These are phyloP conservation scores for Pestalotiopsis sp. DNA, from an alignment of 2,329 filamentous ascomycete species.

Conservation along the genomic window DNA sequence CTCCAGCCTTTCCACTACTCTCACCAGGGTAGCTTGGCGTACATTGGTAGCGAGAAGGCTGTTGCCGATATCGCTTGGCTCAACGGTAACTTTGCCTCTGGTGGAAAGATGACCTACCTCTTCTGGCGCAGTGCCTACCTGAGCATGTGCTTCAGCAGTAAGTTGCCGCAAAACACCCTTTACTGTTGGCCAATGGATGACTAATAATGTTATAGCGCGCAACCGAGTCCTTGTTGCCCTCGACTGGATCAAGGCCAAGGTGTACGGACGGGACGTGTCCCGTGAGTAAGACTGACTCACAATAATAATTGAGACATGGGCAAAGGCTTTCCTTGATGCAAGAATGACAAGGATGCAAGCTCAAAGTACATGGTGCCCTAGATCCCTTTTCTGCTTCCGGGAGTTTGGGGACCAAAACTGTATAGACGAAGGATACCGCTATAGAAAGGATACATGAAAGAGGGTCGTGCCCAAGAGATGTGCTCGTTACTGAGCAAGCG, in stretches of 20 bases:
- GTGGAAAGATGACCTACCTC: slow-evolving; percentile 91
- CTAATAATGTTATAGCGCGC: slow-evolving; percentile 61
- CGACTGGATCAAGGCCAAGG: slow-evolving; percentile 96
- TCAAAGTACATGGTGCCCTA: not conserved
- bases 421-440: slow-evolving; percentile 14
- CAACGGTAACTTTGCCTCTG: slow-evolving; percentile 93
- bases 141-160: slow-evolving; percentile 99
- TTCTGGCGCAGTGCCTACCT: slow-evolving; percentile 99
- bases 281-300: slow-evolving; percentile 62
- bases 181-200: not conserved
- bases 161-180: slow-evolving; percentile 45
- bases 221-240: slow-evolving; percentile 91
- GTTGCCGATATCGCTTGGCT: slow-evolving; percentile 97
- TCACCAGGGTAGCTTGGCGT: slow-evolving; percentile 94
- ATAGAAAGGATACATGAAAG: slow-evolving; percentile 11
- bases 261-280: slow-evolving; percentile 94
- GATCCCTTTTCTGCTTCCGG: slow-evolving; percentile 10
- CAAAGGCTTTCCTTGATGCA: not conserved
- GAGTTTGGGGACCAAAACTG: slow-evolving; percentile 14
- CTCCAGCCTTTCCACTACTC: slow-evolving; percentile 98
- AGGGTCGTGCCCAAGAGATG: not conserved
- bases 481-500: not conserved
- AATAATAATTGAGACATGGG: not conserved
- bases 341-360: not conserved
- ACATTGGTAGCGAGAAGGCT: slow-evolving; percentile 97